Conservation (phyloP, 352 stramenopile genomes). For the Phytophthora sp. region DNA sequence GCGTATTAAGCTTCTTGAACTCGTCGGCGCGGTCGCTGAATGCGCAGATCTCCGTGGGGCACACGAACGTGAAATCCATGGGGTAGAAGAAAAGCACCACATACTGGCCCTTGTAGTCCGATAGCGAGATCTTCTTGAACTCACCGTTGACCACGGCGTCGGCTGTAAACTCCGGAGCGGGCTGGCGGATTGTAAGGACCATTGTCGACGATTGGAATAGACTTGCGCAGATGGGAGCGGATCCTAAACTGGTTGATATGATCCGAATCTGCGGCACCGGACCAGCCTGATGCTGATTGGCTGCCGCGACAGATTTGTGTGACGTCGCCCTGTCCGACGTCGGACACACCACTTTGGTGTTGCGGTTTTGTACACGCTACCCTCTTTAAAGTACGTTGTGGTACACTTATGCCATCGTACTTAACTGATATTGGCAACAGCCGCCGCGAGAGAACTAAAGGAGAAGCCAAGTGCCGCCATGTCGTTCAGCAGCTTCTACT, state of each 20-base stretch:
- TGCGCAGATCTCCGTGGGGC: constrained; percentile 91
- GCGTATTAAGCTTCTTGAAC: constrained; percentile 80
- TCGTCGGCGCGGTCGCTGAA: constrained; percentile 86
- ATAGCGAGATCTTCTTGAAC: constrained; percentile 85
- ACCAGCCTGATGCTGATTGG: too few species aligned
- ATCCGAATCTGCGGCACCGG: constrained; percentile 1
- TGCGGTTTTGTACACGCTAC: background rate
- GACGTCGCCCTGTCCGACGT: constrained; percentile 17
- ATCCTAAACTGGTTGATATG: constrained; percentile 26
- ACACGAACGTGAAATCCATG: constrained; percentile 93
- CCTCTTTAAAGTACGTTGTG: constrained; percentile 7
- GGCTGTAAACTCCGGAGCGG: constrained; percentile 79
- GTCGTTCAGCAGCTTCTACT: constrained; percentile 61
- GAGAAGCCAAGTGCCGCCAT: constrained; percentile 27
- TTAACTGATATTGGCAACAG: background rate
- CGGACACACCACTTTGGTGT: constrained; percentile 13
- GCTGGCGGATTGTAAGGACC: constrained; percentile 72
- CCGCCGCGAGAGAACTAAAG: constrained; percentile 4
- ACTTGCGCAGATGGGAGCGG: constrained; percentile 8
- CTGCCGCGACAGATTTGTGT: too few species aligned
- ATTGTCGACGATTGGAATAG: constrained; percentile 29
- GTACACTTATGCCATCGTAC: background rate
- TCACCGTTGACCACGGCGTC: constrained; percentile 81
- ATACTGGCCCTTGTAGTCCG: constrained; percentile 91
- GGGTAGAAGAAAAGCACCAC: constrained; percentile 94